Evolutionary conservation across 495 filamentous ascomycete genomes (phyloP), one percentile per base, ranked within the genome.

Genomic region (Penicillium arizonense): DNA sequence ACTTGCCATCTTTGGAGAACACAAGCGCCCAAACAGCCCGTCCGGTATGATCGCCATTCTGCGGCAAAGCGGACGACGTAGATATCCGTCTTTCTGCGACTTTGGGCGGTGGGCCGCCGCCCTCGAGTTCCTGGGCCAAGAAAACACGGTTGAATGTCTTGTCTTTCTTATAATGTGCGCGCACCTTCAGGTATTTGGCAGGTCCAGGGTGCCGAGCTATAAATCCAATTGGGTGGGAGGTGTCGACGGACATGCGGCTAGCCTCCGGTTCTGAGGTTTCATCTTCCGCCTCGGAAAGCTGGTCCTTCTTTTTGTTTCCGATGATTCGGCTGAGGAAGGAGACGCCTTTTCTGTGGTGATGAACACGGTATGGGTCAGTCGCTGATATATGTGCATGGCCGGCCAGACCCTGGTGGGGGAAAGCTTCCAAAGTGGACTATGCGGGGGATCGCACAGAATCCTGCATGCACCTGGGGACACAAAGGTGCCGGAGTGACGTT

Each of bases 291-390:
- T 77, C 75, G 28, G 77, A 73, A 30, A 74, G 71, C 11, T 70
- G 57, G 39, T 80, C 76, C 45, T 85, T 84, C 68, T 87, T 92
- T 71, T 87, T 93, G 45, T 79, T 78, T 18, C 87, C 84, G 56
- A 91, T 91, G 57, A 97, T 88, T 36, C 91, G 86, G 71, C 91
- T 96, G 39, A 99, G 81, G 63, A 99, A 96, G 12, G 90, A 96
- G 26, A 87, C 85, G 5, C 88, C 88, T 72, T 92, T 96, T 73
- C 86, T 96, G 46, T 48, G 42, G 61, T 35, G 30, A 44, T 40
- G 23, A 38, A 37, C 44, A 32, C 21, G 35, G n/a, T 18, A 11
- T 37, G 40, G 24, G 30, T 42, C 35, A 57, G 55, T 33, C 18
- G 32, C 42, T 44, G 21, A 35, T 50, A 24, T 21, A 39, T 40